Evolutionary conservation across 768 basidiomycete genomes (phyloP).

Genomic region (Tricholoma flavovirens): DNA sequence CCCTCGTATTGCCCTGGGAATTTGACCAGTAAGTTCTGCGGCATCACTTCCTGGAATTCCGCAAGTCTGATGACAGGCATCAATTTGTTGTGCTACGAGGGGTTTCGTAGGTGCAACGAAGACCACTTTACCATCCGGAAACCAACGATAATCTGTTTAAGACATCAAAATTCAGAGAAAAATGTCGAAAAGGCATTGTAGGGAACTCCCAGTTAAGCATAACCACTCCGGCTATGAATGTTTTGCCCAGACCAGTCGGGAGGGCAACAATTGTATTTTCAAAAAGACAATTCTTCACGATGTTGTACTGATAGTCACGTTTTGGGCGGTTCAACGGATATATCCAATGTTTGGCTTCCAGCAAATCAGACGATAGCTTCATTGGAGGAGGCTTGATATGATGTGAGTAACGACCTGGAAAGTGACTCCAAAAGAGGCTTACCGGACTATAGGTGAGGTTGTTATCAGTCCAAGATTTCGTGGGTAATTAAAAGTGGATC

Average conservation of each 20-base stretch:
- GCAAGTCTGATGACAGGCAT: conserved; percentile 88
- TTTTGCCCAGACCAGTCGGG: conserved; percentile 96
- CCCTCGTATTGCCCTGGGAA: conserved; percentile 44
- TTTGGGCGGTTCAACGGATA: conserved; percentile 86
- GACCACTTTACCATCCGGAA: conserved; percentile 84
- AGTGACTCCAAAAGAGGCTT: conserved; percentile 7
- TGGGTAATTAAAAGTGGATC: background rate
- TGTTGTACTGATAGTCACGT: conserved; percentile 93
- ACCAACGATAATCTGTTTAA: conserved; percentile 80
- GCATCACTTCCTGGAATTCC: conserved; percentile 89
- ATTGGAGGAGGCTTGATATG: conserved; percentile 59
- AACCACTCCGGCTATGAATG: conserved; percentile 93
- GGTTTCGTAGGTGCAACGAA: conserved; percentile 97
- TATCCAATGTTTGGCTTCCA: conserved; percentile 82
- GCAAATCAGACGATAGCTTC: conserved; percentile 72
- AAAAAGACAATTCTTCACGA: conserved; percentile 77
- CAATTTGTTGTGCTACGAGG: conserved; percentile 90
- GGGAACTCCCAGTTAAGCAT: conserved; percentile 79
- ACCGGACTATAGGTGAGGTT: conserved; percentile 23
- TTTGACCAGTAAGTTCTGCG: conserved; percentile 80
- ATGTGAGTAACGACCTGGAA: background rate
- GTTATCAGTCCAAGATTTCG: background rate
- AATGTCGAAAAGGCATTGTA: background rate
- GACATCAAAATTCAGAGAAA: conserved; percentile 1
- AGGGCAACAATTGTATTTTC: conserved; percentile 93